Evolutionary conservation across 352 stramenopile species (phyloP).

Genomic region (Pythium monospermum): DNA sequence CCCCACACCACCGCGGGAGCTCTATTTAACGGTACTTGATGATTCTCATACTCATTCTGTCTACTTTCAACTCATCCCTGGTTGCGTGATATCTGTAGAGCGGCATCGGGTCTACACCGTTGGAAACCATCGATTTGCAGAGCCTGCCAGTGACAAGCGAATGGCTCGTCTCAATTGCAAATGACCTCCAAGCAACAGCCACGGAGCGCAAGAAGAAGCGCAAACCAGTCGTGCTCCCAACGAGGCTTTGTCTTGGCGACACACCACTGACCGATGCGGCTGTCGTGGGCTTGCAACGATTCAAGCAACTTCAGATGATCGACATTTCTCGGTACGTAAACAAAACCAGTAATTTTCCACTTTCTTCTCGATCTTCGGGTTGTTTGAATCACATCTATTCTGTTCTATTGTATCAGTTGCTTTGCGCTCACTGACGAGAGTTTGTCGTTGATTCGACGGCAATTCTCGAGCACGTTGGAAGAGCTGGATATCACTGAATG

Average conservation of each 20-base stretch:
- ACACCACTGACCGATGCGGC: constrained; percentile 19
- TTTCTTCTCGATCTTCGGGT: not conserved
- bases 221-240: not conserved
- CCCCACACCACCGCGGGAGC: constrained; percentile 2
- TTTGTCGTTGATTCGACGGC: constrained; percentile 34
- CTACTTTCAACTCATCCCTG: not conserved
- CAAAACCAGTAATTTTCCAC: not conserved
- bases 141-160: constrained; percentile 9
- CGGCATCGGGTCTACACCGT: not conserved
- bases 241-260: constrained; percentile 7
- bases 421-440: constrained; percentile 48
- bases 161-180: constrained; percentile 16
- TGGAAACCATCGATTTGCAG: constrained; percentile 8
- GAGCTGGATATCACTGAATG: constrained; percentile 54
- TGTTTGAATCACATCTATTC: not conserved
- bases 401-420: constrained; percentile 22
- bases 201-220: not conserved
- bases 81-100: constrained; percentile 8
- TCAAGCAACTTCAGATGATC: constrained; percentile 20
- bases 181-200: not conserved
- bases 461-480: constrained; percentile 35
- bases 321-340: constrained; percentile 23
- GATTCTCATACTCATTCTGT: not conserved
- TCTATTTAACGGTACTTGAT: constrained; percentile 17
- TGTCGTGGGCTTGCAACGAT: constrained; percentile 16